Conservation (phyloP, 1,284 basidiomycete genomes). For the Moniliella sp. region DNA sequence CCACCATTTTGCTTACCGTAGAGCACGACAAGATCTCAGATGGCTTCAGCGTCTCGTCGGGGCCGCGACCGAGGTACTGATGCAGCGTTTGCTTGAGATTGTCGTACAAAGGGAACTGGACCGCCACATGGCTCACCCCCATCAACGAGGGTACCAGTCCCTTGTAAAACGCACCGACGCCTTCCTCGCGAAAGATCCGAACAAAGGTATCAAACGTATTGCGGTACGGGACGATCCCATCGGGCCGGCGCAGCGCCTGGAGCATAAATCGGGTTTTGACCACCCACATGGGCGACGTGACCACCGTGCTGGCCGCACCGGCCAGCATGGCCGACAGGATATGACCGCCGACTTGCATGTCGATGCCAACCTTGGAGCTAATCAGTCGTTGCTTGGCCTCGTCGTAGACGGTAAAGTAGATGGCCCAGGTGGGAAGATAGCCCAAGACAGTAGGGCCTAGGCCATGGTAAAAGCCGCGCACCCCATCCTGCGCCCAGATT, state of each 20-base stretch:
- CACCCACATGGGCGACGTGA: conserved; percentile 29
- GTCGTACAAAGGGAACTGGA: conserved; percentile 32
- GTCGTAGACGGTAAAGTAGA: conserved; percentile 32
- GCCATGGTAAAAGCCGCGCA: conserved; percentile 29
- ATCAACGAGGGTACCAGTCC: conserved; percentile 23
- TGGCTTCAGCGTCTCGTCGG: conserved; percentile 1
- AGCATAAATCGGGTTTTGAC: conserved; percentile 30
- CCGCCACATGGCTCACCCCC: conserved; percentile 27
- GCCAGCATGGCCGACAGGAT: conserved; percentile 28
- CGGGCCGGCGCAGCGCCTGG: conserved; percentile 4
- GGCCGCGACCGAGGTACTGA: background rate
- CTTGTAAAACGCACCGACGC: conserved; percentile 24
- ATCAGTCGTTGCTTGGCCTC: conserved; percentile 9
- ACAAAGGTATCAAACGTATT: conserved; percentile 27
- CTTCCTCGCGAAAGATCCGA: conserved; percentile 20
- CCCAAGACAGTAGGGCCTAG: conserved; percentile 29
- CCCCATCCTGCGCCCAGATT: conserved; percentile 23
- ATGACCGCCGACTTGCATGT: conserved; percentile 16
- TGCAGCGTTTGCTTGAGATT: conserved; percentile 13
- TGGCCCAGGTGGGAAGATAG: conserved; percentile 31
- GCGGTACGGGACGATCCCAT: conserved; percentile 8
- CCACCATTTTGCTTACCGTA: conserved; percentile 30
- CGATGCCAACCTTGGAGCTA: background rate
- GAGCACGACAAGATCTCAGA: conserved; percentile 19
- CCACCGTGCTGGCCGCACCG: conserved; percentile 20